A percentile compares a stretch with the other conserved stretches of the same genome.
These are phyloP conservation scores for Echeveria elegans DNA, from an alignment of 164 flowering plant genomes.

Conservation along the genomic window DNA sequence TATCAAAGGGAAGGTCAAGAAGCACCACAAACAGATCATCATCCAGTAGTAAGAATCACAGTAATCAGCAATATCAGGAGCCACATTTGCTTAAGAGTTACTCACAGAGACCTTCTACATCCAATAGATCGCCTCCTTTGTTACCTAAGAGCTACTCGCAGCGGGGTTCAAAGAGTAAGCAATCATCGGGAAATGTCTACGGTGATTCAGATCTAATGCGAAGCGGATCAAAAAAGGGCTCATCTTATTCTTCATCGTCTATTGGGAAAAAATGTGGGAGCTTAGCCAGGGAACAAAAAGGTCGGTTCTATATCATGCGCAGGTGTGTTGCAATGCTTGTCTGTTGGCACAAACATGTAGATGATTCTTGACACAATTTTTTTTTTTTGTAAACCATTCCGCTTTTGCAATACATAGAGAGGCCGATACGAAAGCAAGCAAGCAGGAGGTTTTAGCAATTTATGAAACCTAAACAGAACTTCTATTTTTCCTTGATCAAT, in stretches of 20 bases:
- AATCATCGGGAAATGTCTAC: not conserved
- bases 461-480: not conserved
- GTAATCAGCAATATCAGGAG: not conserved
- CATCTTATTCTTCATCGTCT: not conserved
- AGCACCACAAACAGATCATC: not conserved
- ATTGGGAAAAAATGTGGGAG: constrained; percentile 5
- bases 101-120: constrained; percentile 1
- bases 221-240: not conserved
- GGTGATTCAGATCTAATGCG: not conserved
- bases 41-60: not conserved
- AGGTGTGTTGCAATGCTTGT: constrained; percentile 4
- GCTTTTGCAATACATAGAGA: not conserved
- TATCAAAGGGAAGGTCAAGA: constrained; percentile 5
- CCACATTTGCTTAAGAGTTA: constrained; percentile 7
- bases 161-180: not conserved
- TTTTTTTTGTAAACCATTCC: not conserved
- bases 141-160: constrained; percentile 2
- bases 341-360: constrained; percentile 1
- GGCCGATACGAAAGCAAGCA: not conserved
- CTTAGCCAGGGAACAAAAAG: not conserved
- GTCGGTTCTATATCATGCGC: not conserved
- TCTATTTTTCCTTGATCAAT: not conserved
- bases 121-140: not conserved
- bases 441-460: not conserved
- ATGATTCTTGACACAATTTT: not conserved